phyloP scores from a whole-genome alignment of 2,329 filamentous ascomycete genomes.

The Calonectria hawksworthii region DNA sequence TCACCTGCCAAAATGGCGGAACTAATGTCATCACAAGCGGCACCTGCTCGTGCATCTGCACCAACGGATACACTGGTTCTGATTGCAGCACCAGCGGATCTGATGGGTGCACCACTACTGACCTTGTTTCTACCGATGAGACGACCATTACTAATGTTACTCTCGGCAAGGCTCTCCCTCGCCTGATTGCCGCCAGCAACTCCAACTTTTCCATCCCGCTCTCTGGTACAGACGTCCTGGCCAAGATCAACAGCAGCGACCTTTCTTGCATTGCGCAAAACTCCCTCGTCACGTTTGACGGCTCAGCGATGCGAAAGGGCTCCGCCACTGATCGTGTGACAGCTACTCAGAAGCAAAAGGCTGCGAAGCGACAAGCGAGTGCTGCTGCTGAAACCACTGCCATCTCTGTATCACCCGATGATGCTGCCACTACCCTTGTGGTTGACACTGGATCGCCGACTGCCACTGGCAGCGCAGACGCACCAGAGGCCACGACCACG shows the following conservation, averaged over 20 bases:
- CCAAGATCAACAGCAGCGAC: conserved; percentile 80
- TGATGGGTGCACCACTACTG: conserved; percentile 67
- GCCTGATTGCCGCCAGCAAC: conserved; percentile 75
- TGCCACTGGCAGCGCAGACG: conserved; percentile 26
- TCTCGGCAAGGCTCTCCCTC: conserved; percentile 83
- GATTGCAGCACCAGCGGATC: conserved; percentile 64
- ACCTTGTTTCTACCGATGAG: conserved; percentile 57
- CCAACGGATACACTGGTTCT: conserved; percentile 83
- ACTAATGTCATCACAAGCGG: conserved; percentile 77
- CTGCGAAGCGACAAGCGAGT: conserved; percentile 19
- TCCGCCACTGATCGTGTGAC: conserved; percentile 45
- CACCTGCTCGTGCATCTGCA: conserved; percentile 88
- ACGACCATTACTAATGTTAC: conserved; percentile 75
- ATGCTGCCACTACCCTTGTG: conserved; percentile 36
- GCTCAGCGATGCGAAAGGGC: conserved; percentile 57
- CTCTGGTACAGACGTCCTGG: conserved; percentile 76
- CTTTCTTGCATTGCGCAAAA: conserved; percentile 90
- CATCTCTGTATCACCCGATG: conserved; percentile 38
- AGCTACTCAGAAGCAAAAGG: conserved; percentile 35
- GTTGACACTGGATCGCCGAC: conserved; percentile 40
- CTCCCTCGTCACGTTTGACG: conserved; percentile 87
- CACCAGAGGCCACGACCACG: conserved; percentile 30
- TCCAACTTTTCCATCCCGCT: conserved; percentile 83
- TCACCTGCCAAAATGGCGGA: conserved; percentile 85
- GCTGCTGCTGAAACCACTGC: conserved; percentile 29